Conservation (phyloP, 2,329 filamentous ascomycete species). For the Alternaria brassicicola region DNA sequence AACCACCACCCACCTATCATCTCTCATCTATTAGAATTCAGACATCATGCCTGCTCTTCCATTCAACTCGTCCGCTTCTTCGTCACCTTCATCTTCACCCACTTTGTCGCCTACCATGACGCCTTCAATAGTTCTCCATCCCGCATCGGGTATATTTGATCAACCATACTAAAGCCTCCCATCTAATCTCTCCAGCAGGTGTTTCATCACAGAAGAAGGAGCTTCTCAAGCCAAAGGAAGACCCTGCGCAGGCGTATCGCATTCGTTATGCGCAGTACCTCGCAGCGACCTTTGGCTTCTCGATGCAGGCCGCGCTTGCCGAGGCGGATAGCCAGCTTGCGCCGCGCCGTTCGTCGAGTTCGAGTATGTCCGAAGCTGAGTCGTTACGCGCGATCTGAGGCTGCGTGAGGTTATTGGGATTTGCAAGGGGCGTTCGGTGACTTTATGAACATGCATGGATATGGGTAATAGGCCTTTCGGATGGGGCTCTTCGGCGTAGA, state of each 20-base stretch:
- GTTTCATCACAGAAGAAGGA: constrained; percentile 37
- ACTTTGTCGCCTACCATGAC: constrained; percentile 32
- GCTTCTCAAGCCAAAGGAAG: constrained; percentile 43
- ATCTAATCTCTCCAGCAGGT: constrained; percentile 45
- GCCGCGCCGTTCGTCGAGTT: constrained; percentile 44
- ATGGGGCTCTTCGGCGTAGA: constrained; percentile 29
- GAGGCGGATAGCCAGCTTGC: constrained; percentile 47
- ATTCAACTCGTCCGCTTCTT: constrained; percentile 38
- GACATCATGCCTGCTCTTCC: constrained; percentile 48
- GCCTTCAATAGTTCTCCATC: constrained; percentile 49
- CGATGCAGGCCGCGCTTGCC: constrained; percentile 46
- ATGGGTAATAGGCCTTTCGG: constrained; percentile 30
- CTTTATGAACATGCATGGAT: constrained; percentile 31
- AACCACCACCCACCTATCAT: neutral
- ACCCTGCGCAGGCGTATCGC: constrained; percentile 44
- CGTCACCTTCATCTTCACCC: constrained; percentile 46
- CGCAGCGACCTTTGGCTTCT: constrained; percentile 49
- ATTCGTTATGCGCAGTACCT: constrained; percentile 49
- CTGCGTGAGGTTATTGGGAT: neutral
- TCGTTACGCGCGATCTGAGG: constrained; percentile 38
- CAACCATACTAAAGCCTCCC: constrained; percentile 44
- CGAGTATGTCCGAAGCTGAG: constrained; percentile 45
- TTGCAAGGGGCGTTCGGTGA: constrained; percentile 19
- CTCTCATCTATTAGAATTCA: constrained; percentile 12
- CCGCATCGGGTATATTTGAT: constrained; percentile 50